These are phyloP conservation scores for Fusarium sp. DNA, from an alignment of 2,329 filamentous ascomycete species.

Conservation along the genomic window DNA sequence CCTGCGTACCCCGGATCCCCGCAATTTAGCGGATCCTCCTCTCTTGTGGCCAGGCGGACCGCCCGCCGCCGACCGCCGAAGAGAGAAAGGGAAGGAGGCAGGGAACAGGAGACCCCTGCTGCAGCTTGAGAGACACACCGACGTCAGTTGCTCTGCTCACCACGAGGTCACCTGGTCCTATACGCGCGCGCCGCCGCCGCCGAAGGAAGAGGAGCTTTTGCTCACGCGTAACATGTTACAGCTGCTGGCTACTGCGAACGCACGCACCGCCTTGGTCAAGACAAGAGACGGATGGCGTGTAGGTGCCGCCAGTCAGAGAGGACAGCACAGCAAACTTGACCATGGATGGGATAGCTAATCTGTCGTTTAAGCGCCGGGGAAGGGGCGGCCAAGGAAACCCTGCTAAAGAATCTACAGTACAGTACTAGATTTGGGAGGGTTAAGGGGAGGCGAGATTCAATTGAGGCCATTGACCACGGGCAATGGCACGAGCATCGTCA, in stretches of 20 bases:
- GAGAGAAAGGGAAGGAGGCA: not conserved
- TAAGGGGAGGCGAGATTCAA: constrained; percentile 31
- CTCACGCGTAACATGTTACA: constrained; percentile 1
- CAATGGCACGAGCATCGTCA: constrained; percentile 17
- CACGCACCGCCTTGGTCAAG: not conserved
- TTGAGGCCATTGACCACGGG: constrained; percentile 22
- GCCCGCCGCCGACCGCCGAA: constrained; percentile 15
- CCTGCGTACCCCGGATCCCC: constrained; percentile 38
- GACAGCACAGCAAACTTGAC: not conserved
- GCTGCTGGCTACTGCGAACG: not conserved
- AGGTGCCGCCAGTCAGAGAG: constrained; percentile 1
- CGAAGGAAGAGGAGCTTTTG: not conserved
- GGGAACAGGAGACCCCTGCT: constrained; percentile 10
- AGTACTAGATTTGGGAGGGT: not conserved
- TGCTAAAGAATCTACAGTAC: not conserved
- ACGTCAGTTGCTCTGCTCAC: constrained; percentile 27
- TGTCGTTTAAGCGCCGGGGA: not conserved
- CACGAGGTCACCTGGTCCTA: constrained; percentile 5
- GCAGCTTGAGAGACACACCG: constrained; percentile 10
- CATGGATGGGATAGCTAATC: not conserved
- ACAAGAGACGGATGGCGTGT: not conserved
- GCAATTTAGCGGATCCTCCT: constrained; percentile 15
- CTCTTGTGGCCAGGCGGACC: not conserved
- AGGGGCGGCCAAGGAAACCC: not conserved
- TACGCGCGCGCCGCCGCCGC: not conserved